Percentiles rank a stretch among this genome's conserved stretches.
Evolutionary conservation across 1,284 basidiomycete genomes (phyloP).

Genomic region (Ustilago nuda): DNA sequence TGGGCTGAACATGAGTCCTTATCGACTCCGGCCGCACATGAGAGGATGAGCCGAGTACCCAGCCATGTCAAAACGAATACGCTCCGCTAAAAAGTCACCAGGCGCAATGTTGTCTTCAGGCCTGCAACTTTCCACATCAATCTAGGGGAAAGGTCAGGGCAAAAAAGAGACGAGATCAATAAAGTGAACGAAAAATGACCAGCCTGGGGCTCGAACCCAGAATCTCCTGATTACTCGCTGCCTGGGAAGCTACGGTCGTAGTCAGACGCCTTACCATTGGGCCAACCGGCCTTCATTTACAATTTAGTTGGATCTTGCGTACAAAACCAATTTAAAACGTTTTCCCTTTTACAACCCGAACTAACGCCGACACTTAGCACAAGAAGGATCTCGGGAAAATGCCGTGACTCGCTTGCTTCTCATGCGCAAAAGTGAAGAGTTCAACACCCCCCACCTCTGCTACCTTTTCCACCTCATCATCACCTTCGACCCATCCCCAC

Average conservation of each 20-base stretch:
- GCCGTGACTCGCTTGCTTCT: constrained; percentile 32
- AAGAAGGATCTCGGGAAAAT: constrained; percentile 28
- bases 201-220: constrained; percentile 60
- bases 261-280: constrained; percentile 60
- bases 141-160: not conserved
- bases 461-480: constrained; percentile 1
- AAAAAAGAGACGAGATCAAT: not conserved
- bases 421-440: constrained; percentile 4
- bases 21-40: too few relatives aligned
- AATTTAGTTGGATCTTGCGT: not conserved
- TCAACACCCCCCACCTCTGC: not conserved
- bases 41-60: too few relatives aligned
- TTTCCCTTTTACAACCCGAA: constrained; percentile 1
- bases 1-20: too few relatives aligned
- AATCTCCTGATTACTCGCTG: constrained; percentile 51
- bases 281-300: constrained; percentile 45
- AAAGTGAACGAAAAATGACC: constrained; percentile 35
- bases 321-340: not conserved
- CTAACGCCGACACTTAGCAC: constrained; percentile 12
- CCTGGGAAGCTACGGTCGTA: constrained; percentile 18
- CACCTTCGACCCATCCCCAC: not conserved
- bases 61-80: too few relatives aligned
- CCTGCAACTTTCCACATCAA: not conserved
- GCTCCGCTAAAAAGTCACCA: too few relatives aligned
- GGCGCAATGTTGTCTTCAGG: too few relatives aligned